Evolutionary conservation across 2,329 filamentous ascomycete species (phyloP).

Genomic region (Arthrobotrys sphaeroides): DNA sequence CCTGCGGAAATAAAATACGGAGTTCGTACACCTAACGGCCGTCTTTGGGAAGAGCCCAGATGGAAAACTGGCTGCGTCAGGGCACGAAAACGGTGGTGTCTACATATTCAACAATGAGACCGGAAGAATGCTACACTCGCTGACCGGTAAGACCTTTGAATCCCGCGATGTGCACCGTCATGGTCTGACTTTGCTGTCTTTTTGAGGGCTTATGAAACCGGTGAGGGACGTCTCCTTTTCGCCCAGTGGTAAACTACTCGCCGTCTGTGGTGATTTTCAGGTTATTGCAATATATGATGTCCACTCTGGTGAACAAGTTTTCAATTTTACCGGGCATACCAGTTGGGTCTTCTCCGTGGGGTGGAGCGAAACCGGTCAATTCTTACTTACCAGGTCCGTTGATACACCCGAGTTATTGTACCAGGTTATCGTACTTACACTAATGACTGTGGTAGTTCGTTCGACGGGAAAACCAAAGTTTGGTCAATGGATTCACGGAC

Average conservation of each 20-base stretch:
- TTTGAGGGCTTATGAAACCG: slow-evolving; percentile 81
- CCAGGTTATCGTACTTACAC: slow-evolving; percentile 47
- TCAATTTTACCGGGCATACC: slow-evolving; percentile 79
- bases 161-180: background rate
- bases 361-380: slow-evolving; percentile 94
- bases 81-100: slow-evolving; percentile 88
- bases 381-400: slow-evolving; percentile 79
- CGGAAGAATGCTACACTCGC: slow-evolving; percentile 82
- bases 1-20: background rate
- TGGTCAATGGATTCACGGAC: slow-evolving; percentile 86
- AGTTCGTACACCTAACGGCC: slow-evolving; percentile 3
- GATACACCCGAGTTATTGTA: background rate
- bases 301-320: slow-evolving; percentile 88
- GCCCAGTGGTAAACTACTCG: slow-evolving; percentile 81
- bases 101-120: slow-evolving; percentile 96
- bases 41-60: slow-evolving; percentile 68
- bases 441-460: slow-evolving; percentile 65
- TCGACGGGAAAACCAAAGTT: slow-evolving; percentile 94
- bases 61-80: slow-evolving; percentile 86
- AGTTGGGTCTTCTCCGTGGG: slow-evolving; percentile 92
- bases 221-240: slow-evolving; percentile 88
- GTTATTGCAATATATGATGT: slow-evolving; percentile 94
- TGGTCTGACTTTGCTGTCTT: background rate
- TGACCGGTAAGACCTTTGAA: slow-evolving; percentile 72
- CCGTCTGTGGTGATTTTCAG: slow-evolving; percentile 86